Conservation (phyloP, 495 filamentous ascomycete genomes). For the Venustampulla echinocandica region DNA sequence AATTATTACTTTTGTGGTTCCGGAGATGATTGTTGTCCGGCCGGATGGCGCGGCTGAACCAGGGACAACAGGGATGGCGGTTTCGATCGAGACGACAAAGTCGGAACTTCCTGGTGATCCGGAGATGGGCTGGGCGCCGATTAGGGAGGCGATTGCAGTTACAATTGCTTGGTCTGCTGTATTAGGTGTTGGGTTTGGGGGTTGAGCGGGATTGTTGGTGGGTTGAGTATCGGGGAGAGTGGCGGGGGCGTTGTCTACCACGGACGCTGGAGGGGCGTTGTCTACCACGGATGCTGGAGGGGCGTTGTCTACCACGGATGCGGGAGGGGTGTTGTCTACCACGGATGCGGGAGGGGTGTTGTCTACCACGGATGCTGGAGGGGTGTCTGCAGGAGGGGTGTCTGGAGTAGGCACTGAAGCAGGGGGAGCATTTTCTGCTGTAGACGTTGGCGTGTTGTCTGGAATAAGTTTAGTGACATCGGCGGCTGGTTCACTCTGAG, state of each 20-base stretch:
- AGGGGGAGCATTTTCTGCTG: not conserved
- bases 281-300: not conserved
- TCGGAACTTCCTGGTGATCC: not conserved
- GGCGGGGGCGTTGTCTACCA: too few species aligned
- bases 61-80: not conserved
- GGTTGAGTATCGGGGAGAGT: not conserved
- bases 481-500: too few species aligned
- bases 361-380: too few species aligned
- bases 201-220: not conserved
- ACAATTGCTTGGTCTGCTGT: not conserved
- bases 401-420: not conserved
- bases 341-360: not conserved
- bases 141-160: not conserved
- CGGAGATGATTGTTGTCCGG: not conserved
- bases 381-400: not conserved
- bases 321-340: not conserved
- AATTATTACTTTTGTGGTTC: not conserved
- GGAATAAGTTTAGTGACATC: not conserved
- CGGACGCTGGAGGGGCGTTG: not conserved
- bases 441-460: not conserved
- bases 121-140: not conserved
- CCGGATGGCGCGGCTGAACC: not conserved
- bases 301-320: not conserved
- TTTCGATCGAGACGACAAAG: not conserved
- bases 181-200: not conserved